These are phyloP conservation scores for Lumnitzera littorea DNA, from an alignment of 345 rosid species.

Conservation along the genomic window DNA sequence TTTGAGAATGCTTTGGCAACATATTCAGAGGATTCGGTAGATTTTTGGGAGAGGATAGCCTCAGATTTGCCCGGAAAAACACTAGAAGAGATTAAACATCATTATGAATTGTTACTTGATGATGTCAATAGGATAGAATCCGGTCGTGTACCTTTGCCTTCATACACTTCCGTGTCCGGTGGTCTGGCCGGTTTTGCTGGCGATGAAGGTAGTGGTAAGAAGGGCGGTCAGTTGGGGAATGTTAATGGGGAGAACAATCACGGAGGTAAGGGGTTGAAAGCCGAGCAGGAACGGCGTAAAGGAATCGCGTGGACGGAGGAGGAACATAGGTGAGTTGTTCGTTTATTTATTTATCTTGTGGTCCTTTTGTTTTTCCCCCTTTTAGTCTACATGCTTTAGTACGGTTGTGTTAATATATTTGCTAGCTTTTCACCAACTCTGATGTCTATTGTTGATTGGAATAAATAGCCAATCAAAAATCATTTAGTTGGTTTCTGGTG, in stretches of 20 bases:
- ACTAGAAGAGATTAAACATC: slow-evolving; percentile 67
- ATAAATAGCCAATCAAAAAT: too few species aligned
- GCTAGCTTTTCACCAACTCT: too few species aligned
- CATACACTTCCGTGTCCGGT: slow-evolving; percentile 43
- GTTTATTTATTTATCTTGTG: background rate
- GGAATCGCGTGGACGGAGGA: slow-evolving; percentile 99
- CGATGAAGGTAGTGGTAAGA: slow-evolving; percentile 63
- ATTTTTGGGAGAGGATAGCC: slow-evolving; percentile 72
- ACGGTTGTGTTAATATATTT: too few species aligned
- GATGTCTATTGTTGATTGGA: too few species aligned
- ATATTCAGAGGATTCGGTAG: slow-evolving; percentile 48
- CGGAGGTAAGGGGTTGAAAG: slow-evolving; percentile 62
- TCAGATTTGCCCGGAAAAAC: slow-evolving; percentile 81
- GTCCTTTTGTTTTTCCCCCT: background rate
- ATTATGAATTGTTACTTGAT: slow-evolving; percentile 70
- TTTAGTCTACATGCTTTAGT: too few species aligned
- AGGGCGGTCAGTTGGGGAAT: slow-evolving; percentile 49
- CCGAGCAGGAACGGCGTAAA: slow-evolving; percentile 93
- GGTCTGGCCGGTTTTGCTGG: slow-evolving; percentile 44
- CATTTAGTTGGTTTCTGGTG: too few species aligned
- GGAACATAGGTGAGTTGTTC: slow-evolving; percentile 65
- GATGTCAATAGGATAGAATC: slow-evolving; percentile 75
- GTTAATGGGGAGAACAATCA: slow-evolving; percentile 52
- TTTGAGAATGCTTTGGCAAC: slow-evolving; percentile 85
- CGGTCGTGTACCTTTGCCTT: slow-evolving; percentile 80